phyloP scores from a whole-genome alignment of 2,329 filamentous ascomycete species.

The Apiospora koreana region DNA sequence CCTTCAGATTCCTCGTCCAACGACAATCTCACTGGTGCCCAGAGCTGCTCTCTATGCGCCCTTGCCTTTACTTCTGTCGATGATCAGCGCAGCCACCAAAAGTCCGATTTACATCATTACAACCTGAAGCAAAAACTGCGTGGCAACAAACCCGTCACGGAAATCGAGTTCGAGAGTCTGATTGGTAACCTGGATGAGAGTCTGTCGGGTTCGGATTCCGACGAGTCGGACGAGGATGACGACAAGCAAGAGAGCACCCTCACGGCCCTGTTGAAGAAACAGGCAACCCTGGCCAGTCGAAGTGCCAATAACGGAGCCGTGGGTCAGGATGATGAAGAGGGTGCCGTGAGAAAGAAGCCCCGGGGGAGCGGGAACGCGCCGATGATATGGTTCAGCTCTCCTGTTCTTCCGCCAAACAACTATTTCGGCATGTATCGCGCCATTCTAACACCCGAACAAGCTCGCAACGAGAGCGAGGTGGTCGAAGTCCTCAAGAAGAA shows the following conservation, averaged over 20 bases:
- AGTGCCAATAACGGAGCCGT: constrained; percentile 47
- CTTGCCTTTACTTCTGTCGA: constrained; percentile 70
- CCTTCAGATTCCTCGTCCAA: constrained; percentile 23
- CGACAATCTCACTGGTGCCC: constrained; percentile 59
- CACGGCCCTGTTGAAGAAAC: constrained; percentile 76
- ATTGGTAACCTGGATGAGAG: constrained; percentile 87
- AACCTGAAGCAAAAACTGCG: constrained; percentile 91
- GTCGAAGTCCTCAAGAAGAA: constrained; percentile 72
- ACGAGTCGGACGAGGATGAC: constrained; percentile 59
- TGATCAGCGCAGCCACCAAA: constrained; percentile 83
- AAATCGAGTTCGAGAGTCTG: constrained; percentile 83
- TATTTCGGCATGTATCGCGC: constrained; percentile 86
- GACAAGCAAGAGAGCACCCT: constrained; percentile 72
- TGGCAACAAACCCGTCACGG: constrained; percentile 69
- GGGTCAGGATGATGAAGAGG: constrained; percentile 45
- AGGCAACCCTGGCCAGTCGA: constrained; percentile 70
- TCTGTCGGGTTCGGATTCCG: constrained; percentile 82
- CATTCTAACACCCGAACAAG: constrained; percentile 73
- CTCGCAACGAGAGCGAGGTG: constrained; percentile 61
- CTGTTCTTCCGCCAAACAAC: constrained; percentile 72
- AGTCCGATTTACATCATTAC: constrained; percentile 90
- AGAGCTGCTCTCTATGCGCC: constrained; percentile 79
- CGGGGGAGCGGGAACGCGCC: constrained; percentile 67
- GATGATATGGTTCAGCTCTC: constrained; percentile 82
- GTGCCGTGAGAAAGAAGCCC: constrained; percentile 49